phyloP scores from a whole-genome alignment of 2,329 filamentous ascomycete genomes.

The Pseudogymnoascus sp. region DNA sequence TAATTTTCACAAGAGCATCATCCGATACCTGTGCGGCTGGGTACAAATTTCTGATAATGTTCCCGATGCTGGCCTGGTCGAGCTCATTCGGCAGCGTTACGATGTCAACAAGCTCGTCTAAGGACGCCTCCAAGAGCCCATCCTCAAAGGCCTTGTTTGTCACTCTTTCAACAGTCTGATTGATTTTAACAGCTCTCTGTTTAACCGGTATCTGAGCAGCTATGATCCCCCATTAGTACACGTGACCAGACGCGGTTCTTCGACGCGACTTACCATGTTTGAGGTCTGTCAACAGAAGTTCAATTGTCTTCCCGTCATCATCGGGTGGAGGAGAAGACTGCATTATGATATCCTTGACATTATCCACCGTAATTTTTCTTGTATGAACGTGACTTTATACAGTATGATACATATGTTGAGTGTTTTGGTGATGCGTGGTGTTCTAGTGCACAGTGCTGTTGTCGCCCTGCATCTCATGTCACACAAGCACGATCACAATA shows the following conservation, averaged over 20 bases:
- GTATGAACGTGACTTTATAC: neutral
- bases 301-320: neutral
- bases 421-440: neutral
- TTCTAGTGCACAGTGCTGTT: neutral
- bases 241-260: slow-evolving; percentile 1
- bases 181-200: slow-evolving; percentile 53
- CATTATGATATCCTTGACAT: neutral
- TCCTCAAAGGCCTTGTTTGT: slow-evolving; percentile 55
- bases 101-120: slow-evolving; percentile 57
- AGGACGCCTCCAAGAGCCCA: slow-evolving; percentile 52
- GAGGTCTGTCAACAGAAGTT: slow-evolving; percentile 18
- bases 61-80: slow-evolving; percentile 65
- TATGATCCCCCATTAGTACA: slow-evolving; percentile 23
- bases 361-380: neutral
- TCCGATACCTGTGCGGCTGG: slow-evolving; percentile 56
- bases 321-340: neutral
- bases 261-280: slow-evolving; percentile 23
- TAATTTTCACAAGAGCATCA: slow-evolving; percentile 52
- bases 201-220: slow-evolving; percentile 56
- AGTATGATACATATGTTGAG: neutral
- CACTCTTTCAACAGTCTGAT: slow-evolving; percentile 54
- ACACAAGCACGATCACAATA: neutral
- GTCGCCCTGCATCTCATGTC: neutral
- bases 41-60: slow-evolving; percentile 66
- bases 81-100: slow-evolving; percentile 58